Evolutionary conservation across 2,329 filamentous ascomycete genomes (phyloP).

Genomic region (Mycosphaerella arachidis): DNA sequence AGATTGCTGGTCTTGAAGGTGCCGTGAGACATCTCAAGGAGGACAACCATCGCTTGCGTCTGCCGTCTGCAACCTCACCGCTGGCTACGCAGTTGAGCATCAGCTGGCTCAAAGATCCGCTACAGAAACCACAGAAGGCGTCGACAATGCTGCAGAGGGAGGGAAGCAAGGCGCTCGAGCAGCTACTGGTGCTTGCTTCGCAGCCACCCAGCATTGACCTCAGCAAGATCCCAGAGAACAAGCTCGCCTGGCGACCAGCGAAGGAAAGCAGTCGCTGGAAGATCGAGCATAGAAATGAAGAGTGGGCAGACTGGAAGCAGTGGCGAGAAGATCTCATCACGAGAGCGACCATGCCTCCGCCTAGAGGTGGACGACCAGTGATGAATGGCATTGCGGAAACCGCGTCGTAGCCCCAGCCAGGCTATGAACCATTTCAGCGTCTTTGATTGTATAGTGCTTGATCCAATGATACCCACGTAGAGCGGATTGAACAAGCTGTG

Average conservation of each 20-base stretch:
- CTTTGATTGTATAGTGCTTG: not conserved
- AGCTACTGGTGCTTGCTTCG: slow-evolving; percentile 60
- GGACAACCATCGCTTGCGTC: slow-evolving; percentile 60
- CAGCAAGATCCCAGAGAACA: slow-evolving; percentile 53
- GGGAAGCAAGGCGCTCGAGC: slow-evolving; percentile 59
- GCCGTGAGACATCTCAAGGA: slow-evolving; percentile 65
- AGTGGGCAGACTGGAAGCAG: slow-evolving; percentile 50
- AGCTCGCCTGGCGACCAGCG: slow-evolving; percentile 62
- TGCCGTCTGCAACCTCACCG: slow-evolving; percentile 32
- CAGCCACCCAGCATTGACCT: slow-evolving; percentile 57
- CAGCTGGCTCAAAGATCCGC: slow-evolving; percentile 62
- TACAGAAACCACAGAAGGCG: slow-evolving; percentile 41
- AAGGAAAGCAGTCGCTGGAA: slow-evolving; percentile 62
- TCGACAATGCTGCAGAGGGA: slow-evolving; percentile 54
- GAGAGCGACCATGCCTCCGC: not conserved
- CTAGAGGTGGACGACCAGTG: not conserved
- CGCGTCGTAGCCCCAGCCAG: not conserved
- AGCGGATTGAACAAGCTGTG: not conserved
- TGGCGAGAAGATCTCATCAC: slow-evolving; percentile 8
- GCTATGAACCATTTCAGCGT: not conserved
- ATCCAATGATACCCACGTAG: not conserved
- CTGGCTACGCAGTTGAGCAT: slow-evolving; percentile 32
- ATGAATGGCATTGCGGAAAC: not conserved
- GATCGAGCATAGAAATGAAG: slow-evolving; percentile 60
- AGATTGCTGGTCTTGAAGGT: slow-evolving; percentile 58